Evolutionary conservation across 179 eudicot species (phyloP), one percentile per base, ranked within the genome.

Genomic region (Gypsophila paniculata): DNA sequence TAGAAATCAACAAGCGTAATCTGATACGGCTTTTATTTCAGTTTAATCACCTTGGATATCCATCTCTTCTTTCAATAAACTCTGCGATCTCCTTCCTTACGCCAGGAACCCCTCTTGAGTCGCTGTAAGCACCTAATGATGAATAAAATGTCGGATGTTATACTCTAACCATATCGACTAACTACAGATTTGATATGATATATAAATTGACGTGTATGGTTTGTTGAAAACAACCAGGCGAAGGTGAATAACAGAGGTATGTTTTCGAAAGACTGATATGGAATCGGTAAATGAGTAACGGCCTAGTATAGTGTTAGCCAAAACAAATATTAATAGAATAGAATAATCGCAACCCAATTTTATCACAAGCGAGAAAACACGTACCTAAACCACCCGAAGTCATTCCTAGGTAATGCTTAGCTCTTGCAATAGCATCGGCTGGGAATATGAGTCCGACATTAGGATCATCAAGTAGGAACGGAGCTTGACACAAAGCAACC

Each of bases 401-500:
- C 76, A 88, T 17, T 54, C 90, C 75, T 68, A 94, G 92, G 80
- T 90, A 94, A 73, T 84, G 87, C 80, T 92, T 94, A 75, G 99
- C 99, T 82, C 85, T 87, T 22, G 97, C 96, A 74, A 94, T 90
- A 36, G 96, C 95, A 84, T 94, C 99, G 51, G 96, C 95, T 26
- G 97, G 99, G 82, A 94, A 94, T 25, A 94, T 5, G 19, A 88
- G 87, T 76, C 95, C 99, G 3, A 90, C 99, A 86, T 94, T 94
- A 29, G 97, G 97, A 81, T 94, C 99, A 82, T 91, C 99, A 64
- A 94, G 93, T 32, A 94, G 85, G 83, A 92, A 94, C 58, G 99
- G 99, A 80, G 99, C 97, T 85, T 94, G 99, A 81, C 99, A 94
- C 73, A 94, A 85, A 66, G 99, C 99, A 78, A 94, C 68, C 77